Evolutionary conservation across 768 basidiomycete genomes (phyloP).

Genomic region (Suillus weaverae): DNA sequence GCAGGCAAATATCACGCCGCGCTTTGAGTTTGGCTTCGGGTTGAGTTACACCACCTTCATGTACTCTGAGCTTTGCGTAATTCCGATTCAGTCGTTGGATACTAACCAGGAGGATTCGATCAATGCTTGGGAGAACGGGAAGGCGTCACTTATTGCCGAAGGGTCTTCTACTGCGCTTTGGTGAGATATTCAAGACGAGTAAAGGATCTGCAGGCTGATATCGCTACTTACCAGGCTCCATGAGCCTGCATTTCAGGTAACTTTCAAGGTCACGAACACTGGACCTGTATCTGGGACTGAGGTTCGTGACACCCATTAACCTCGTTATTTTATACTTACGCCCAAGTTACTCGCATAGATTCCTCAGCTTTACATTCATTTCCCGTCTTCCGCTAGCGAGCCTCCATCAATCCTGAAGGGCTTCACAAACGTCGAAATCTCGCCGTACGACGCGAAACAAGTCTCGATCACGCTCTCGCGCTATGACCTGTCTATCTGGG

Average conservation of each 20-base stretch:
- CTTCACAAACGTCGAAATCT: slow-evolving; percentile 54
- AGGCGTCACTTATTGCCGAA: slow-evolving; percentile 47
- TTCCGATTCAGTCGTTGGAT: slow-evolving; percentile 40
- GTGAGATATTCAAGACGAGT: slow-evolving; percentile 32
- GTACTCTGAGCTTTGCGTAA: slow-evolving; percentile 33
- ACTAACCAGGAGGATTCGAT: slow-evolving; percentile 23
- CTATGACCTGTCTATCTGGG: slow-evolving; percentile 73
- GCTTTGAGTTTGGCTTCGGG: slow-evolving; percentile 48
- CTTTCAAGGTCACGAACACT: slow-evolving; percentile 38
- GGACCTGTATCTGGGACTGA: slow-evolving; percentile 34
- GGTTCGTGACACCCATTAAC: slow-evolving; percentile 11
- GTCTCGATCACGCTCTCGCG: slow-evolving; percentile 57
- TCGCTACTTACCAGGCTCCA: slow-evolving; percentile 23
- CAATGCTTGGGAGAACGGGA: slow-evolving; percentile 52
- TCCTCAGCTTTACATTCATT: slow-evolving; percentile 68
- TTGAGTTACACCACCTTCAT: slow-evolving; percentile 46
- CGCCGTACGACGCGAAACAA: slow-evolving; percentile 41
- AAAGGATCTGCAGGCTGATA: neutral
- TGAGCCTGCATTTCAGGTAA: slow-evolving; percentile 28
- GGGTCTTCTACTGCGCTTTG: slow-evolving; percentile 61
- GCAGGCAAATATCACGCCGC: slow-evolving; percentile 63
- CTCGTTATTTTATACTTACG: neutral
- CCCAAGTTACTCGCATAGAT: slow-evolving; percentile 38
- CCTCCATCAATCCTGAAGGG: slow-evolving; percentile 67
- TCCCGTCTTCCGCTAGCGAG: slow-evolving; percentile 56